phyloP scores from a whole-genome alignment of 495 filamentous ascomycete species.

The Trichoderma virens region DNA sequence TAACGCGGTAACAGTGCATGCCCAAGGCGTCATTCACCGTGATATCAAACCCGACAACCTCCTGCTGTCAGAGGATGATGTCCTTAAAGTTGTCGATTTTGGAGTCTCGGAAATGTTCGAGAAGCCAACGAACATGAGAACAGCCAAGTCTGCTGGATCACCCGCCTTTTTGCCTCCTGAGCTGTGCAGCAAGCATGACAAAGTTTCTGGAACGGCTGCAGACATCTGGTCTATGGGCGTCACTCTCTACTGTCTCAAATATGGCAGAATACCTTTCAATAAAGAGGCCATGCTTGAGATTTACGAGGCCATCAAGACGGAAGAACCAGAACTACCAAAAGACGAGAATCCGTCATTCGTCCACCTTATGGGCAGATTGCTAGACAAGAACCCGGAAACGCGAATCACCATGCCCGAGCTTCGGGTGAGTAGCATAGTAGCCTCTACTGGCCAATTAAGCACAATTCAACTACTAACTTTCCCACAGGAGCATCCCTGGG shows the following conservation, averaged over 20 bases:
- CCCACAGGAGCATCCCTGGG: constrained; percentile 81
- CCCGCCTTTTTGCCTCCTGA: constrained; percentile 94
- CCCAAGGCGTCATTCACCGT: constrained; percentile 89
- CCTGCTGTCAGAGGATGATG: constrained; percentile 79
- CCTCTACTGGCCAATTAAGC: neutral
- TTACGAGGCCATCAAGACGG: constrained; percentile 76
- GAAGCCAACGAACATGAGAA: constrained; percentile 81
- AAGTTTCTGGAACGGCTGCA: constrained; percentile 79
- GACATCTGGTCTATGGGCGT: constrained; percentile 99
- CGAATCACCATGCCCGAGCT: constrained; percentile 76
- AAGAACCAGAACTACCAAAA: constrained; percentile 42
- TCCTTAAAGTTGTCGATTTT: constrained; percentile 96
- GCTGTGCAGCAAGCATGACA: constrained; percentile 81
- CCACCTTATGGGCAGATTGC: constrained; percentile 57
- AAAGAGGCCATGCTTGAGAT: constrained; percentile 70
- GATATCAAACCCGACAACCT: constrained; percentile 99
- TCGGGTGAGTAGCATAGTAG: constrained; percentile 47
- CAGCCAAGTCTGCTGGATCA: constrained; percentile 88
- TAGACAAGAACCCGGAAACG: constrained; percentile 71
- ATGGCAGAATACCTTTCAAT: constrained; percentile 81
- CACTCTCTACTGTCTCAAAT: constrained; percentile 85
- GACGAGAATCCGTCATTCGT: constrained; percentile 54
- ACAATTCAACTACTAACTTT: constrained; percentile 11
- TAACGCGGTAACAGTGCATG: constrained; percentile 52
- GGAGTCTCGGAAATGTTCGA: constrained; percentile 98